Evolutionary conservation across 345 rosid genomes (phyloP), one percentile per base, ranked within the genome.

Genomic region (Salix koriyanagi): DNA sequence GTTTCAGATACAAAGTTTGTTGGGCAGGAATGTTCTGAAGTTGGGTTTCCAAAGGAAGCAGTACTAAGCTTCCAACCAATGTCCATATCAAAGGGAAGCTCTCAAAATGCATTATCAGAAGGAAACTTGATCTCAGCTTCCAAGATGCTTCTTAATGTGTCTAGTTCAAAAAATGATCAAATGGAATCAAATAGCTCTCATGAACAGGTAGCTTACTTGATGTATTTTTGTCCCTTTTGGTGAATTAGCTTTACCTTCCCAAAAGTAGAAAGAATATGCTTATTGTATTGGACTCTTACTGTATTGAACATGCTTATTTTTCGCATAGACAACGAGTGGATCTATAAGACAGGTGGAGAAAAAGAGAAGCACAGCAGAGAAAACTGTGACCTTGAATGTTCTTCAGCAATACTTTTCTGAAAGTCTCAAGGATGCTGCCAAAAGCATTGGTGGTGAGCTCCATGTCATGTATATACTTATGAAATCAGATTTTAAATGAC

Each of bases 371-470:
- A 88, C 90, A 50, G 85, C 92, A 10, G 99, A 92, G 88, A 95
- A 93, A 87, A 89, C 82, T 79, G 97, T 93, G 83, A 95, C 91
- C 86, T 79, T 91, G 82, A 84, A 89, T 71, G 90, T 90, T 84
- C 98, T 93, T 62, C 93, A 88, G 83, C 94, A 90, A 75, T 88
- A 93, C 83, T 93, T 93, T 81, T 87, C 94, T 26, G 97, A 95
- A 79, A 93, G 97, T 83, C 84, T 93, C 65, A 93, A 93, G 84
- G 95, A 90, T 86, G 98, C 98, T 78, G 94, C 98, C 34, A 93
- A 91, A 86, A 86, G 92, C 84, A 89, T 93, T 80, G 92, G 98
- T 25, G 97, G 98, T 93, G 78, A 88, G 90, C 23, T 78, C 62
- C 19, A 61, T 75, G 64, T 75, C 60, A 32, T 56, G 26, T 58